phyloP scores from a whole-genome alignment of 164 flowering plant genomes.

The Chloranthus sessilifolius region DNA sequence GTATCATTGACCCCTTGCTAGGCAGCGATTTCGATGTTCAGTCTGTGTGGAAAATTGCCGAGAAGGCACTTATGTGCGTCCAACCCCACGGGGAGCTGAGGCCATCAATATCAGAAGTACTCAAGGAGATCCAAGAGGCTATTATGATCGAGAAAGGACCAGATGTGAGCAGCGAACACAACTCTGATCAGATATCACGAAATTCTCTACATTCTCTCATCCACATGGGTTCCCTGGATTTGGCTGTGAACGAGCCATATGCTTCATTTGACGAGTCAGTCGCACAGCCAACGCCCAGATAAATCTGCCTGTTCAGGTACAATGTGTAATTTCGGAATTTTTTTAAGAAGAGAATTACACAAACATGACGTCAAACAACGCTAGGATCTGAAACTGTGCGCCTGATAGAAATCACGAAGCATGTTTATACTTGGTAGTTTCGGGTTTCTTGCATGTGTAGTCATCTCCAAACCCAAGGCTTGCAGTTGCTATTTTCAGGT shows the following conservation, averaged over 20 bases:
- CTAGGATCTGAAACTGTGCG: too few species aligned
- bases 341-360: too few species aligned
- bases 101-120: constrained; percentile 93
- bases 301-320: too few species aligned
- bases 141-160: constrained; percentile 62
- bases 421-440: too few species aligned
- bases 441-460: too few species aligned
- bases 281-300: constrained; percentile 55
- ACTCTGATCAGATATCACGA: constrained; percentile 53
- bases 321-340: too few species aligned
- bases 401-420: too few species aligned
- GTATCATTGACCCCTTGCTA: constrained; percentile 77
- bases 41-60: constrained; percentile 98
- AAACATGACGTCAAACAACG: too few species aligned
- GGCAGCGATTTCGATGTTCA: constrained; percentile 62
- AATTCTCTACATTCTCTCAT: constrained; percentile 58
- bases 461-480: too few species aligned
- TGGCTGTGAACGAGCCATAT: constrained; percentile 43
- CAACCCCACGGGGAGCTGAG: constrained; percentile 78
- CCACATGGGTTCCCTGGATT: constrained; percentile 46
- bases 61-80: constrained; percentile 92
- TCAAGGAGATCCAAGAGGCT: constrained; percentile 98
- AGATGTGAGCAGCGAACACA: constrained; percentile 43
- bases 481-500: too few species aligned
- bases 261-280: constrained; percentile 59